Evolutionary conservation across 768 basidiomycete genomes (phyloP).

Genomic region (Amanita phalloides): DNA sequence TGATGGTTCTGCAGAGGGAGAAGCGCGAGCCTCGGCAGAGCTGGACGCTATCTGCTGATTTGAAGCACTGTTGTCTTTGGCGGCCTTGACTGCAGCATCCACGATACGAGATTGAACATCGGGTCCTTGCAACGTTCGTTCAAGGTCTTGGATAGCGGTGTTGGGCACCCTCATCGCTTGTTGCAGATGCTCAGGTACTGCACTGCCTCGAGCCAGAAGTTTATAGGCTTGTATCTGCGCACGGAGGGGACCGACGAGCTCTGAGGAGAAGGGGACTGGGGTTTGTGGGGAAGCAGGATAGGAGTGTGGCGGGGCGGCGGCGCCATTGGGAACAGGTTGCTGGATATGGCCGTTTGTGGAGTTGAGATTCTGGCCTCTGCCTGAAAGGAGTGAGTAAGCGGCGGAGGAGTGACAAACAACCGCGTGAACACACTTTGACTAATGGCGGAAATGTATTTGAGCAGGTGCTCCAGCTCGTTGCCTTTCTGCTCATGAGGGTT

Average conservation of each 20-base stretch:
- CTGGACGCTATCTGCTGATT: conserved; percentile 7
- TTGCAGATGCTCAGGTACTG: conserved; percentile 60
- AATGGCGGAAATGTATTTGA: conserved; percentile 38
- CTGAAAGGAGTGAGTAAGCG: conserved; percentile 12
- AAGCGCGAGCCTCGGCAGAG: neutral
- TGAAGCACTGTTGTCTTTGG: conserved; percentile 37
- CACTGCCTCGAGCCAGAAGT: conserved; percentile 50
- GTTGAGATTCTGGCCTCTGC: conserved; percentile 22
- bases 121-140: conserved; percentile 49
- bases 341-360: conserved; percentile 39
- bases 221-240: conserved; percentile 81
- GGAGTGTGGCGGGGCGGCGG: conserved; percentile 32
- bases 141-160: conserved; percentile 48
- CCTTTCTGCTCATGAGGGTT: conserved; percentile 39
- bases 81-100: conserved; percentile 65
- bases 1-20: neutral
- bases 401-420: neutral
- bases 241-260: conserved; percentile 68
- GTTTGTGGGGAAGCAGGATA: conserved; percentile 50
- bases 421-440: conserved; percentile 22
- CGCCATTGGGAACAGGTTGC: conserved; percentile 28
- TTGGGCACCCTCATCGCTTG: conserved; percentile 60
- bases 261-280: conserved; percentile 68
- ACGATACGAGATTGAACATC: conserved; percentile 56
- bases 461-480: conserved; percentile 32